A percentile compares a stretch with the other conserved stretches of the same genome.
Evolutionary conservation across 2,329 filamentous ascomycete species (phyloP).

Genomic region (Verticillium nubilum): DNA sequence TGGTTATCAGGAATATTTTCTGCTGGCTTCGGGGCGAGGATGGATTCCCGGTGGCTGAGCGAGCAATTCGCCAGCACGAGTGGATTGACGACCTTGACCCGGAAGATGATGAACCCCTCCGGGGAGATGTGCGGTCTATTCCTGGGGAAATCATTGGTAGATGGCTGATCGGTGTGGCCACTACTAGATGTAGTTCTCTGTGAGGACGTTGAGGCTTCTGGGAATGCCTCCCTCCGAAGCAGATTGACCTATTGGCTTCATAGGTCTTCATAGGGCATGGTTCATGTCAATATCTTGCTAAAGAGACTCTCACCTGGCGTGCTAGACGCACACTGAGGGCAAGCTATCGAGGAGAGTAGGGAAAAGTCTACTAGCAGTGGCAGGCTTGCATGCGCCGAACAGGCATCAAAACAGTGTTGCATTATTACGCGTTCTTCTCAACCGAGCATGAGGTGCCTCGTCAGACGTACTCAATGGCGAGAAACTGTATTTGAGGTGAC

Average conservation of each 20-base stretch:
- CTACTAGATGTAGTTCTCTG: background rate
- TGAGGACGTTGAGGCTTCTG: background rate
- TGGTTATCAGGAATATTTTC: slow-evolving; percentile 21
- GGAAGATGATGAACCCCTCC: slow-evolving; percentile 14
- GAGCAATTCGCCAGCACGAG: slow-evolving; percentile 19
- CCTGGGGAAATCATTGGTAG: background rate
- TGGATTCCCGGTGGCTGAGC: slow-evolving; percentile 21
- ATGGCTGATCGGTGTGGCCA: background rate
- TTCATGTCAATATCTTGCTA: too few relatives aligned
- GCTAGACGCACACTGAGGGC: too few relatives aligned
- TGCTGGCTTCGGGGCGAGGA: slow-evolving; percentile 20
- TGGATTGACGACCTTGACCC: slow-evolving; percentile 22
- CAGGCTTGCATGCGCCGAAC: too few relatives aligned
- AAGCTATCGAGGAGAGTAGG: too few relatives aligned
- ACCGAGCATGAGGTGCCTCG: too few relatives aligned
- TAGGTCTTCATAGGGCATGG: too few relatives aligned
- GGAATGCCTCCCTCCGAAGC: background rate
- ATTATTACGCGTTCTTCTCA: too few relatives aligned
- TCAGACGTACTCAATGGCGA: too few relatives aligned
- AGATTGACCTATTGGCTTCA: background rate
- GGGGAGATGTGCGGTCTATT: slow-evolving; percentile 7
- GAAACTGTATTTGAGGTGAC: too few relatives aligned
- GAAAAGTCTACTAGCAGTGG: too few relatives aligned
- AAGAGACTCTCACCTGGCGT: too few relatives aligned
- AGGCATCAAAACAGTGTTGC: too few relatives aligned